Percentiles rank a stretch among this genome's conserved stretches.
Evolutionary conservation across 2,329 filamentous ascomycete species (phyloP).

Genomic region (Sclerotiophoma versabilis): DNA sequence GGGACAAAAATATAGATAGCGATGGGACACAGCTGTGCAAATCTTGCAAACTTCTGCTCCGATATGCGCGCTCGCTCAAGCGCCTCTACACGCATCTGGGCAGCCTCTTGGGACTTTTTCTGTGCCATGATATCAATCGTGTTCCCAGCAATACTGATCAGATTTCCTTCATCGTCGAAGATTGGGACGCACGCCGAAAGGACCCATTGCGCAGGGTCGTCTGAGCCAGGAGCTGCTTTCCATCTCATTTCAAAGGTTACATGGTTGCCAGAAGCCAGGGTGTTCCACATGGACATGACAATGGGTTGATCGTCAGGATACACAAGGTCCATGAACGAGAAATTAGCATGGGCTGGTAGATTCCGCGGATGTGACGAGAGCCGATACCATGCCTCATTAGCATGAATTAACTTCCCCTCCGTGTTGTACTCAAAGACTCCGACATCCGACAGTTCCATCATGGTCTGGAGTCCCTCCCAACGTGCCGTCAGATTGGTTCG

Average conservation of each 20-base stretch:
- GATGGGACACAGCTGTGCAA: conserved; percentile 34
- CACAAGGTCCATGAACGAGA: conserved; percentile 42
- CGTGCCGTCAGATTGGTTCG: conserved; percentile 27
- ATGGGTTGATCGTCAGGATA: conserved; percentile 34
- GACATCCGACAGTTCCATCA: conserved; percentile 49
- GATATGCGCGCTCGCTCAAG: conserved; percentile 34
- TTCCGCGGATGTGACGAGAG: conserved; percentile 34
- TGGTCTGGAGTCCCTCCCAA: conserved; percentile 38
- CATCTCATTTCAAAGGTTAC: conserved; percentile 47
- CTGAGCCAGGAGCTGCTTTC: conserved; percentile 29
- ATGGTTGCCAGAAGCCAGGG: conserved; percentile 29
- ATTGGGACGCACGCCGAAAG: conserved; percentile 41
- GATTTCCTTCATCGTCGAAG: conserved; percentile 32
- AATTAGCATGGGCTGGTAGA: conserved; percentile 29
- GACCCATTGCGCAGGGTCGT: conserved; percentile 34
- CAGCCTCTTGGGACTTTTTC: conserved; percentile 35
- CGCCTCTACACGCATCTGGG: conserved; percentile 33
- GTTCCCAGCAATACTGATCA: conserved; percentile 42
- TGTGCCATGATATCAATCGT: conserved; percentile 44
- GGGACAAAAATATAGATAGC: conserved; percentile 38
- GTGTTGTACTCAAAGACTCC: conserved; percentile 42
- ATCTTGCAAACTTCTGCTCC: conserved; percentile 36
- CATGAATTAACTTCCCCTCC: conserved; percentile 35
- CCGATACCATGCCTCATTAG: conserved; percentile 42
- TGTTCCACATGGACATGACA: conserved; percentile 44